A percentile compares a stretch with the other conserved stretches of the same genome.
Conservation (phyloP, 257 asterid species). For the Solanum megistacrolobum region DNA sequence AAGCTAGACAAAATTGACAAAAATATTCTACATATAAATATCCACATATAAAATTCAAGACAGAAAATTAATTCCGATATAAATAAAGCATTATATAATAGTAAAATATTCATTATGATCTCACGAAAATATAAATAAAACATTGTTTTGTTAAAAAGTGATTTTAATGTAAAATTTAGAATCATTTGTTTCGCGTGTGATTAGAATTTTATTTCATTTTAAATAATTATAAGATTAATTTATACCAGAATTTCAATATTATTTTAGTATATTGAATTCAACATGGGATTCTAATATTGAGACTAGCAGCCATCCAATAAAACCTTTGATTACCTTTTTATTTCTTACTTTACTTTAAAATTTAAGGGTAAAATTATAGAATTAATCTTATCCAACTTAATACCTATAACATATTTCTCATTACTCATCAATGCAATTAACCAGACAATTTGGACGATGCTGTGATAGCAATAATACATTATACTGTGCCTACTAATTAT, state of each 20-base stretch:
- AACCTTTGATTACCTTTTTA: not conserved
- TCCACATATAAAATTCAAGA: not conserved
- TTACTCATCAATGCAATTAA: not conserved
- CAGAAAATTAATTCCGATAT: not conserved
- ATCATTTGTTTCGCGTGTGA: not conserved
- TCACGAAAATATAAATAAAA: not conserved
- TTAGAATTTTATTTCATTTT: not conserved
- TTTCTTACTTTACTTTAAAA: not conserved
- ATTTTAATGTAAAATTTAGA: not conserved
- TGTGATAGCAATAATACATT: not conserved
- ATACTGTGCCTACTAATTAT: not conserved
- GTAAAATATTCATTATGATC: no score
- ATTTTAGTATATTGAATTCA: not conserved
- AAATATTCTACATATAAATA: not conserved
- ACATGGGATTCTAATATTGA: not conserved
- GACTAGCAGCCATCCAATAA: not conserved
- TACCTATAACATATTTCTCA: not conserved
- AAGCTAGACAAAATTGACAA: not conserved
- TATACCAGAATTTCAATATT: not conserved
- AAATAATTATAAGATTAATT: not conserved
- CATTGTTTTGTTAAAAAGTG: not conserved
- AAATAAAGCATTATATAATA: not conserved
- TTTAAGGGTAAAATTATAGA: not conserved
- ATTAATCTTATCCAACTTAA: not conserved
- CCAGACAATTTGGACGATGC: not conserved